phyloP scores from a whole-genome alignment of 2,329 filamentous ascomycete genomes.

The Sphaerulina populicola region DNA sequence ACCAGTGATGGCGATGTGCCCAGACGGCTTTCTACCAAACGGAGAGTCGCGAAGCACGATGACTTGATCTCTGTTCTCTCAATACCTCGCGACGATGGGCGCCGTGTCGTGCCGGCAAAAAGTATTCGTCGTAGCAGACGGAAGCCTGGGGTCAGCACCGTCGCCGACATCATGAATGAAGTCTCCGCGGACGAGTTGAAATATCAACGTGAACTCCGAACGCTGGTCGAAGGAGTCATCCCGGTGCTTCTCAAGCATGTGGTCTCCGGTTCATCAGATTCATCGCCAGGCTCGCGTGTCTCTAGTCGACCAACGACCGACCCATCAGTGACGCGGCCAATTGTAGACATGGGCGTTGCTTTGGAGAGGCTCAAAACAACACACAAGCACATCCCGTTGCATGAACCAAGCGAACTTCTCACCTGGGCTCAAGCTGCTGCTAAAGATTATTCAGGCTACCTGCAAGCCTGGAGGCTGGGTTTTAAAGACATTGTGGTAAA shows the following conservation, averaged over 20 bases:
- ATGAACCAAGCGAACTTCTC: slow-evolving; percentile 62
- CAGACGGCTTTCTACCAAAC: slow-evolving; percentile 43
- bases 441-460: slow-evolving; percentile 74
- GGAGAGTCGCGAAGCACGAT: slow-evolving; percentile 68
- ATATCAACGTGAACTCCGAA: slow-evolving; percentile 84
- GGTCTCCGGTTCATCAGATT: slow-evolving; percentile 57
- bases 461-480: slow-evolving; percentile 81
- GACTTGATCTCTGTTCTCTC: slow-evolving; percentile 92
- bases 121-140: slow-evolving; percentile 69
- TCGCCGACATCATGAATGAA: slow-evolving; percentile 69
- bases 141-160: slow-evolving; percentile 56
- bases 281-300: slow-evolving; percentile 28
- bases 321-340: slow-evolving; percentile 67
- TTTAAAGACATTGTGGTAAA: slow-evolving; percentile 95
- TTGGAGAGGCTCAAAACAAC: slow-evolving; percentile 73
- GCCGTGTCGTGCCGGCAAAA: slow-evolving; percentile 65
- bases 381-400: slow-evolving; percentile 70
- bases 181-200: slow-evolving; percentile 75
- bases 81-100: slow-evolving; percentile 49
- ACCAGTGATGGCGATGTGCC: slow-evolving; percentile 28
- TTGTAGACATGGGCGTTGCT: slow-evolving; percentile 86
- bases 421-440: slow-evolving; percentile 73
- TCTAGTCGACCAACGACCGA: slow-evolving; percentile 39
- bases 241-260: slow-evolving; percentile 83
- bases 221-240: slow-evolving; percentile 87